Percentiles rank a stretch among this genome's conserved stretches.
These are phyloP conservation scores for Hemisphaericaspora subhashii DNA, from an alignment of 1,139 yeast genomes.

Conservation along the genomic window DNA sequence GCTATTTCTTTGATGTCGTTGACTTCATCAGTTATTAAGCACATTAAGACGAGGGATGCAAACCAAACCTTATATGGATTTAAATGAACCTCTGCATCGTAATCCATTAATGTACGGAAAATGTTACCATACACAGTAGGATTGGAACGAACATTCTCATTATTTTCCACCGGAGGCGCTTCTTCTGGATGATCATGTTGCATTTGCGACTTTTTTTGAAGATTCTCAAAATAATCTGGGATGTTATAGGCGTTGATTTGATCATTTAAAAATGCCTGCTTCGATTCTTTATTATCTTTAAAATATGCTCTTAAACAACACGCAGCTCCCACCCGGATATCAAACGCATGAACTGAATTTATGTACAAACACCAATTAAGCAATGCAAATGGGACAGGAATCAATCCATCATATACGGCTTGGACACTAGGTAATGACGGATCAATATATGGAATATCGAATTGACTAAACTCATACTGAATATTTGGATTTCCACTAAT, in stretches of 20 bases:
- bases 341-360: conserved; percentile 83
- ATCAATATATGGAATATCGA: conserved; percentile 91
- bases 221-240: conserved; percentile 20
- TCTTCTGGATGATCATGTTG: conserved; percentile 6
- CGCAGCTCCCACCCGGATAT: conserved; percentile 72
- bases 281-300: conserved; percentile 62
- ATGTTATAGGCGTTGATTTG: conserved; percentile 54
- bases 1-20: conserved; percentile 53
- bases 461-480: conserved; percentile 69
- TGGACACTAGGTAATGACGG: conserved; percentile 64
- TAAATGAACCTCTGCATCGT: conserved; percentile 70
- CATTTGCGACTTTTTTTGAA: conserved; percentile 7
- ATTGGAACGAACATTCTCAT: conserved; percentile 7
- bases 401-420: conserved; percentile 24
- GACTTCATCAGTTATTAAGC: conserved; percentile 60
- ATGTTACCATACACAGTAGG: conserved; percentile 50
- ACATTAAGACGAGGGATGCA: conserved; percentile 65
- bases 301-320: conserved; percentile 69
- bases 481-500: conserved; percentile 62
- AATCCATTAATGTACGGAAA: conserved; percentile 69
- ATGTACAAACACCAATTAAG: conserved; percentile 78
- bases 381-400: conserved; percentile 75
- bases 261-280: conserved; percentile 58
- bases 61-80: conserved; percentile 93
- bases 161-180: conserved; percentile 6